Evolutionary conservation across 177 flowering plant genomes (phyloP), one percentile per base, ranked within the genome.

Genomic region (Vitis hybrid): DNA sequence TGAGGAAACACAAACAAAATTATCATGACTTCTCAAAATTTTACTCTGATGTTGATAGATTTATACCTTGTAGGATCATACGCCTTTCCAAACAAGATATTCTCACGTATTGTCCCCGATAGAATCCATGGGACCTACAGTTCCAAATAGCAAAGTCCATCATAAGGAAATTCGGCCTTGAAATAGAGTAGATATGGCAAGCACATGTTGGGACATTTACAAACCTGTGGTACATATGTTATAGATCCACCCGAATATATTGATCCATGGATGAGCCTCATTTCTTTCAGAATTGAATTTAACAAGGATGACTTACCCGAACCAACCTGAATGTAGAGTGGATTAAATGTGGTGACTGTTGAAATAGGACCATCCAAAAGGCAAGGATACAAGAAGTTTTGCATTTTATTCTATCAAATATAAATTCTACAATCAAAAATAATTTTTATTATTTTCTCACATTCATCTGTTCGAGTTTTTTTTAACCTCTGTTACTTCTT

Each of bases 161-260:
- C 56, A 66, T 58, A 61, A 74, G 76, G 66, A 56, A 41, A 24
- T 59, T 65, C 18, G 12, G 51, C 18, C 61, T 21, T 14, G 6
- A 27, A 58, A 20, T n/a, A 56, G 41, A 6, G 21, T n/a, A 68
- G 17, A 63, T 64, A 57, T 11, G 11, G 48, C 6, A 78, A 75
- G 54, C 41, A 18, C 18, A 64, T 27, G 18, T 10, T 9, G 59
- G 54, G 24, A 74, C n/a, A 54, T 55, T 15, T 61, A 62, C 21
- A 55, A 77, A 94, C 99, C 97, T 94, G 99, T 60, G 99, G 87
- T 51, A 83, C 96, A 84, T 92, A 95, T 67, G 99, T 88, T 74
- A 79, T 72, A 17, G 91, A 85, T 62, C 98, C 98, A 71, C 41
- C 60, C 20, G 72, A 73, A 59, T 66, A 69, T 61, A 88, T 58